Evolutionary conservation across 495 filamentous ascomycete genomes (phyloP), one percentile per base, ranked within the genome.

Genomic region (Aspergillus homomorphus): DNA sequence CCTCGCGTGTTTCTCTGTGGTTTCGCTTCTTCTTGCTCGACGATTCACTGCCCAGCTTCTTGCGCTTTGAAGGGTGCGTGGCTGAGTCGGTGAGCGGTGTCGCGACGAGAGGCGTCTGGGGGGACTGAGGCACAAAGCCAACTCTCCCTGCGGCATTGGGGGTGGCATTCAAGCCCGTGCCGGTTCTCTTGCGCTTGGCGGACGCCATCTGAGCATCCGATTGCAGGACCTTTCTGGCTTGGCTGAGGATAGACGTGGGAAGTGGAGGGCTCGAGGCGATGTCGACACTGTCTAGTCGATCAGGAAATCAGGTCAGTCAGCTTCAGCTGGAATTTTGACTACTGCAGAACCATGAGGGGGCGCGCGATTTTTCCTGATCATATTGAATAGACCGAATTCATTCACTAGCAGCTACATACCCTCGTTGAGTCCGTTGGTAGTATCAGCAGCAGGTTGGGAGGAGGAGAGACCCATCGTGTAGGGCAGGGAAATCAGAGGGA

Each of bases 41-140:
- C 1, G 3, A 51, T 18, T 38, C 33, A 38, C 33, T 38, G 33
- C 33, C 33, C 33, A 38, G 4, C 48, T 53, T 61, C 19, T 45
- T 61, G n/a, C 58, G 58, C 24, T 61, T 61, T 15, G 24, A 16
- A 9, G 58, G 42, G 15, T 49, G 53, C 19, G 48, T 8, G 10
- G 15, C 51, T 15, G 50, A 24, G 14, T 41, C 41, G 9, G 20
- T 18, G 42, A 15, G 19, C 33, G 38, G 18, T 6, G 33, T 20
- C 21, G 21, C 20, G 28, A 24, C n/a, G 48, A 16, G 24, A 18
- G 51, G 51, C 12, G 22, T 38, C 15, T 38, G 33, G 15, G 33
- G 33, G 33, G 33, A 6, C 12, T 38, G 33, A 7, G 33, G 33
- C 7, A 38, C 33, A 12, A 38, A 38, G 33, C 33, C 33, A 12